Conservation (phyloP, 108 stramenopile genomes). For the Nitzschia sp. region DNA sequence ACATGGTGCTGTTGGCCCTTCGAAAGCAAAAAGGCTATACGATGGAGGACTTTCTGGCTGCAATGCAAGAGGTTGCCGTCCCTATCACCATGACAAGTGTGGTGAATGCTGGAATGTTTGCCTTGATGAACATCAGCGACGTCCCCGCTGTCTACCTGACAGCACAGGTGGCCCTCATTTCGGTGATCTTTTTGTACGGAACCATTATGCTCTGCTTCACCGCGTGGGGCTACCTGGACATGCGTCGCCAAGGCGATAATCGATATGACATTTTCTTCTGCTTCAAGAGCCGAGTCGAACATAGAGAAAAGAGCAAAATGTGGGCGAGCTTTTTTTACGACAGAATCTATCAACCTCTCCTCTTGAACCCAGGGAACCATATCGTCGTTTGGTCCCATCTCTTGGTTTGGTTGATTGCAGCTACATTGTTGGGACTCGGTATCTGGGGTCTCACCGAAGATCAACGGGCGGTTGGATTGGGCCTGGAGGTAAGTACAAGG, state of each 20-base stretch:
- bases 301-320: background rate
- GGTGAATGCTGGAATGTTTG: slow-evolving; percentile 45
- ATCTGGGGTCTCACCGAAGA: slow-evolving; percentile 32
- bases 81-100: slow-evolving; percentile 49
- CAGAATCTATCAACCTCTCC: slow-evolving; percentile 35
- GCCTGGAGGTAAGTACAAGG: slow-evolving; percentile 30
- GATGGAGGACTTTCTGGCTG: slow-evolving; percentile 16
- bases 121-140: slow-evolving; percentile 33
- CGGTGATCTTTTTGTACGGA: slow-evolving; percentile 37
- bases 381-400: slow-evolving; percentile 8
- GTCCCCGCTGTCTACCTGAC: slow-evolving; percentile 46
- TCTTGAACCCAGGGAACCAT: slow-evolving; percentile 7
- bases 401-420: slow-evolving; percentile 23
- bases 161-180: slow-evolving; percentile 30
- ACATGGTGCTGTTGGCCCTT: slow-evolving; percentile 43
- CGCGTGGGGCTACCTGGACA: slow-evolving; percentile 48
- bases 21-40: slow-evolving; percentile 32
- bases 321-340: slow-evolving; percentile 32
- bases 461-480: slow-evolving; percentile 38
- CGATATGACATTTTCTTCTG: slow-evolving; percentile 35
- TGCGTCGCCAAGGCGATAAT: slow-evolving; percentile 31
- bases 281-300: slow-evolving; percentile 1
- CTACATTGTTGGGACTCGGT: slow-evolving; percentile 30
- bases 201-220: slow-evolving; percentile 42
- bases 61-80: slow-evolving; percentile 42